Base-by-base conservation (phyloP, 805 yeast species). In the Kuraishia cidri region DNA sequence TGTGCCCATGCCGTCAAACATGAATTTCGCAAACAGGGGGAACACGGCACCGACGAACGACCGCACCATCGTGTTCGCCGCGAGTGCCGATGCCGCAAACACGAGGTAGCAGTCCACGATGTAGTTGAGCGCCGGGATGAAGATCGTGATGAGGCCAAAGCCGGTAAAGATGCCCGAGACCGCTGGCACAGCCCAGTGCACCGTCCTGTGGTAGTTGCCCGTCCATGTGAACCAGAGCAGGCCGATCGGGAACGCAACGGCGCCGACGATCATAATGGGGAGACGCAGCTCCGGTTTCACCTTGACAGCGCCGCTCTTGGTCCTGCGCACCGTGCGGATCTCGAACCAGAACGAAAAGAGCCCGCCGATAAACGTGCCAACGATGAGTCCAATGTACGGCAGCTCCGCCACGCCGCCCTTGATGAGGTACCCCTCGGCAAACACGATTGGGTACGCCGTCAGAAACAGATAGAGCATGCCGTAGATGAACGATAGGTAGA, bases 151-250 rank as follows among this genome's bases (percentile, higher is more conserved):
- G 37, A 81, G 57, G 25, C 90, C 94, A 40, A 69, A 72, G 10
- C 87, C 88, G 24, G 74, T 67, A 46, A 78, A 66, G 4, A 70
- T 38, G 41, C 84, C 80, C 18, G 83, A 74, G 20, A 74, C 56
- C 2, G 81, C 69, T 26, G 94, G 92, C n/a, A 72, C 83, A 45
- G 76, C 77, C 90, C 90, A 87, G 50, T 79, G 95, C 26, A 84
- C 73, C 27, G 56, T 56, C 23, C 77, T 56, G 31, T 72, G 78
- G 55, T 77, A 87, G 40, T 73, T 69, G 50, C 95, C 95, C 7
- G 90, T 63, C 95, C 95, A 87, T 36, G 83, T 73, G 52, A 87
- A 66, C 95, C 95, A 82, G 47, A 86, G 66, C 39, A 86, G 60
- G 33, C 95, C 95, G 33, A 74, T 62, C 19, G 94, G 80, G 62